A percentile compares a stretch with the other conserved stretches of the same genome.
Evolutionary conservation across 495 filamentous ascomycete species (phyloP).

Genomic region (Mytilinidion resinicola): DNA sequence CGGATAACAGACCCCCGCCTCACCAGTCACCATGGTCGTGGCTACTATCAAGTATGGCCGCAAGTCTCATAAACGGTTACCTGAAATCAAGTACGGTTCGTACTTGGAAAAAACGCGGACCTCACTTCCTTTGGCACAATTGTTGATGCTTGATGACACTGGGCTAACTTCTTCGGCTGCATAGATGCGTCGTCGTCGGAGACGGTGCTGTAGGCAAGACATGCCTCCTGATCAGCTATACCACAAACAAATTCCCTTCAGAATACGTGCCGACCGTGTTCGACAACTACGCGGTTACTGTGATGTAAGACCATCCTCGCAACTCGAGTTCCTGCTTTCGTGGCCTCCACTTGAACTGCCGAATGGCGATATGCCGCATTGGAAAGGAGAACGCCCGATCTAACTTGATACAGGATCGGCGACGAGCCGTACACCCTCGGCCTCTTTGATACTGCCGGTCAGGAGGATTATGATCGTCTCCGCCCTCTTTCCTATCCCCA

Average conservation of each 20-base stretch:
- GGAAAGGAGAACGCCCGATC: not conserved
- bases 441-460: slow-evolving; percentile 95
- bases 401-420: slow-evolving; percentile 67
- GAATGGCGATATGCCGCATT: no score
- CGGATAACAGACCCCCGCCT: not conserved
- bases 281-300: slow-evolving; percentile 98
- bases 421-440: slow-evolving; percentile 98
- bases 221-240: slow-evolving; percentile 97
- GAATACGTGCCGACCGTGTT: slow-evolving; percentile 99
- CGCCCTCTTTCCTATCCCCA: slow-evolving; percentile 95
- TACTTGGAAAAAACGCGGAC: not conserved
- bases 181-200: slow-evolving; percentile 94
- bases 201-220: slow-evolving; percentile 99
- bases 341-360: no score
- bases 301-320: slow-evolving; percentile 67
- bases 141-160: not conserved
- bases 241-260: slow-evolving; percentile 98
- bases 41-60: slow-evolving; percentile 15
- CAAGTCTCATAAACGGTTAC: not conserved
- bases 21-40: slow-evolving; percentile 21
- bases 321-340: not conserved
- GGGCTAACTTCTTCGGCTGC: not conserved
- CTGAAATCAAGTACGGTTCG: slow-evolving; percentile 18
- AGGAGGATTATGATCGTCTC: slow-evolving; percentile 98
- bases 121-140: not conserved